A percentile compares a stretch with the other conserved stretches of the same genome.
phyloP scores from a whole-genome alignment of 345 rosid genomes.

The Gossypium mustelinum region DNA sequence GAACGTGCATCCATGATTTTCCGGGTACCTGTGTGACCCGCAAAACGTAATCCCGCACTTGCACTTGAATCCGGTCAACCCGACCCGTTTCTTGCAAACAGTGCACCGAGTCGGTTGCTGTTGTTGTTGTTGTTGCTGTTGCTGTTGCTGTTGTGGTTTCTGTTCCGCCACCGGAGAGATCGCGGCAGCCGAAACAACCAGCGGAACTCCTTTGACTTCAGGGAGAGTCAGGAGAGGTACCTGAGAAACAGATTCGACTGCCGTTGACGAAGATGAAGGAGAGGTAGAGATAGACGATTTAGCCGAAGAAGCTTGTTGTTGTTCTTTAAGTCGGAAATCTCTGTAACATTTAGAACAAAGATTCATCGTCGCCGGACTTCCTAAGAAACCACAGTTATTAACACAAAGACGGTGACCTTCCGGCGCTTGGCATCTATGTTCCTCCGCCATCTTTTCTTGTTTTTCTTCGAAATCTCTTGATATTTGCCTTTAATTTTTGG shows the following conservation, averaged over 20 bases:
- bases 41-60: slow-evolving; percentile 50
- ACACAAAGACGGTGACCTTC: slow-evolving; percentile 51
- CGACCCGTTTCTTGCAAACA: slow-evolving; percentile 46
- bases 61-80: slow-evolving; percentile 49
- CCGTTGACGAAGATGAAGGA: slow-evolving; percentile 21
- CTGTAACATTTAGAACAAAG: slow-evolving; percentile 55
- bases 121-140: slow-evolving; percentile 16
- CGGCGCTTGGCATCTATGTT: slow-evolving; percentile 46
- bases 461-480: background rate
- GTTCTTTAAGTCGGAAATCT: slow-evolving; percentile 39
- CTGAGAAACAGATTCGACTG: slow-evolving; percentile 26
- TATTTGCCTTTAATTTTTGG: background rate
- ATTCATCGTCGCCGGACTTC: slow-evolving; percentile 53
- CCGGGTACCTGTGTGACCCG: slow-evolving; percentile 53
- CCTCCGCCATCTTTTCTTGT: slow-evolving; percentile 42
- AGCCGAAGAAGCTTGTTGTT: slow-evolving; percentile 40
- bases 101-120: slow-evolving; percentile 43
- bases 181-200: background rate
- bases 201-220: slow-evolving; percentile 16
- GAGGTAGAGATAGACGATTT: slow-evolving; percentile 39
- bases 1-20: slow-evolving; percentile 41
- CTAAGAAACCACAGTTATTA: slow-evolving; percentile 52
- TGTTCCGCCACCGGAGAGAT: background rate
- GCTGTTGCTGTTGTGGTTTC: background rate
- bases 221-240: slow-evolving; percentile 23